Base-by-base conservation (phyloP, 75 land plant species). In the Pinus tabuliformis region DNA sequence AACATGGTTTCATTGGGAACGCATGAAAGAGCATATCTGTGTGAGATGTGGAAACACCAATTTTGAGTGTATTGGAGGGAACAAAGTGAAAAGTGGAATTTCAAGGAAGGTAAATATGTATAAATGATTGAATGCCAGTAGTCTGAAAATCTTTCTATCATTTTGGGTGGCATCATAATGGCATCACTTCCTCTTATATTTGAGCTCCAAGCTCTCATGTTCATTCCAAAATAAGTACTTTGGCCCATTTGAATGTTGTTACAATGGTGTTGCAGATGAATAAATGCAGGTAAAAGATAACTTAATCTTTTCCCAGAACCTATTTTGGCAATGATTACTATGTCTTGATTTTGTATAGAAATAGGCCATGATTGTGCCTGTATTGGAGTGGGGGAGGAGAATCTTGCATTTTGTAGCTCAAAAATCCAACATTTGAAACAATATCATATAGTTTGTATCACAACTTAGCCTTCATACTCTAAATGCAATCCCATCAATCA, bases 301-400 rank as follows among this genome's bases (percentile, higher is more conserved):
- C 98, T 95, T 61, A 92, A 65, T 0, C 95, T 95, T 76, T 95
- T 95, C 68, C 98, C 91, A 17, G 94, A 91, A 22, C 91, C 94
- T 17, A 91, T 91, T 78, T 89, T 91, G 18, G 95, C 95, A 80
- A 92, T 75, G 17, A 89, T 92, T 9, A 92, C 90, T 54, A 90
- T 84, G 62, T 92, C 95, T 36, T 84, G 86, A 58, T 79, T 77
- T 58, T 84, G 78, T 13, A 92, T 70, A 70, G 89, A 90, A 77
- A 92, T 82, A 14, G 95, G 95, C 95, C 95, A 92, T 24, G 92
- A 85, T 60, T 90, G 93, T 5, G 92, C 92, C 78, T 92, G 95
- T 57, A 92, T 90, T 54, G 95, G 92, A 62, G 93, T 90, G 49
- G 93, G 95, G 14, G 90, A 73, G 37, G 83, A 62, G 65, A 92